These are phyloP conservation scores for Avicennia marina DNA, from an alignment of 257 asterid species.

Conservation along the genomic window DNA sequence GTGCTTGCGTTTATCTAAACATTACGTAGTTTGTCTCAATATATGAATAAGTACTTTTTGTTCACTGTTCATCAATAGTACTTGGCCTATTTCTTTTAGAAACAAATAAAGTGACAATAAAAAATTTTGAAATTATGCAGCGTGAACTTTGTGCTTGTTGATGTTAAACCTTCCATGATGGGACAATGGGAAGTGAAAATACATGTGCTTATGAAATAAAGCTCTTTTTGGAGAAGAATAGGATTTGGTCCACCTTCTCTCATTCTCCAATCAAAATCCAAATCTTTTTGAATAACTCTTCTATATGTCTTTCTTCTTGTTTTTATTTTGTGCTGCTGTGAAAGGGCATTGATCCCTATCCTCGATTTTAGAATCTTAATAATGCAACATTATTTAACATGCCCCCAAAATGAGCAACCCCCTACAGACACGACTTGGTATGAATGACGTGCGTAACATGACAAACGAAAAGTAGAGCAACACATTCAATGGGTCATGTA, in stretches of 20 bases:
- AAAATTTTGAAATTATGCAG: not conserved
- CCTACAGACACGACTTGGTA: too few relatives aligned
- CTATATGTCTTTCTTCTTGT: not conserved
- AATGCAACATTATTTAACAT: too few relatives aligned
- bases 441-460: too few relatives aligned
- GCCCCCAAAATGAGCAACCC: too few relatives aligned
- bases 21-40: too few relatives aligned
- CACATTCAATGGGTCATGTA: conserved; percentile 16
- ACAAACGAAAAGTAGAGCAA: conserved; percentile 1
- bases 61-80: too few relatives aligned
- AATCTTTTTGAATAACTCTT: too few relatives aligned
- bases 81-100: too few relatives aligned
- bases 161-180: not conserved
- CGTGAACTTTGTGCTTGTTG: not conserved
- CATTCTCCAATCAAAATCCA: conserved; percentile 11
- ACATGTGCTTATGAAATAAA: not conserved
- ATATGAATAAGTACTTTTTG: too few relatives aligned
- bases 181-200: not conserved
- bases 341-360: not conserved
- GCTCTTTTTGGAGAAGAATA: not conserved
- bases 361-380: too few relatives aligned
- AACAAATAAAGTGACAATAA: too few relatives aligned
- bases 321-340: not conserved
- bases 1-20: too few relatives aligned
- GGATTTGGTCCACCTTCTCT: not conserved